Base-by-base conservation (phyloP, 805 yeast species). In the Saccharomycopsis sp. region DNA sequence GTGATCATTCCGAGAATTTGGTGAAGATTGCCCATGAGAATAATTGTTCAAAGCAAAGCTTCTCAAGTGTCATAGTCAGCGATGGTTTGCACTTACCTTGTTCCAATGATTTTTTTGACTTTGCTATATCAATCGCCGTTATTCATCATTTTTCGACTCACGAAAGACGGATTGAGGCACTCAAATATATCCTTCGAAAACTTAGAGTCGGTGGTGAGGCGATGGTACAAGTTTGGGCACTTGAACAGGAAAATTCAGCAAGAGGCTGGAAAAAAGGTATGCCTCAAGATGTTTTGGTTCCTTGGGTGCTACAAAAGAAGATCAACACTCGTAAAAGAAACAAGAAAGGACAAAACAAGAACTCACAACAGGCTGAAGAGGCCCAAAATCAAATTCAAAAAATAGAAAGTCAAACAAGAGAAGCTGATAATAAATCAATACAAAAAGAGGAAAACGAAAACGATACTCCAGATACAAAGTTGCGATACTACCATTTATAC, bases 81-180 rank as follows among this genome's bases (percentile, higher is more conserved):
- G 99, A 94, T 72, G 97, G 95, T 2, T 73, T 94, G 56, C 63
- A 66, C 1, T 67, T 84, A 51, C 90, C 91, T 1, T 87, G 82
- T 66, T 75, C 75, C 1, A 68, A 73, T 7, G 60, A 66, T 4
- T 66, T 71, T 12, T 80, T 81, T 65, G 94, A 92, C 66, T 94
- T 94, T 75, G 98, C 96, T 1, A 87, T 94, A 24, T 86, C 95
- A 8, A 91, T 94, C 51, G 98, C 98, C 0, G 99, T 94, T 23
- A 84, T 94, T 16, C 99, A 94, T 67, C 99, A 94, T 69, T 91
- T 94, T 73, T 81, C 96, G n/a, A 89, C 95, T 0, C 80, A 79
- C 18, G 86, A 83, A 61, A 78, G 99, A 67, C 77, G 99, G 55
- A 69, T 88, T 1, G 80, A 79, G 7, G 97, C 97, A 0, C 84